phyloP scores from a whole-genome alignment of 257 asterid genomes.

The Solanum etuberosum region DNA sequence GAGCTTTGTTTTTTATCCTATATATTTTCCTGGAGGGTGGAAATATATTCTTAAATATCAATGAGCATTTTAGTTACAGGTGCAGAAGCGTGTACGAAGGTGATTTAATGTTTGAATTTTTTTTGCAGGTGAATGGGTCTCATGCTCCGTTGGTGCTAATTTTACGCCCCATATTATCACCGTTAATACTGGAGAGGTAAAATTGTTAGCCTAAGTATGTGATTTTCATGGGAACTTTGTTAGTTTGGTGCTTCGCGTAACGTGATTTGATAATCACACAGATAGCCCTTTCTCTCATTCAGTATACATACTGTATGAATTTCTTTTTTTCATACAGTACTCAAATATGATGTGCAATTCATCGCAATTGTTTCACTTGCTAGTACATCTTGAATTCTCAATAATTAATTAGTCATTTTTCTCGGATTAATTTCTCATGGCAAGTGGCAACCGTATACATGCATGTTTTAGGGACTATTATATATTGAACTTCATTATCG shows the following conservation, averaged over 20 bases:
- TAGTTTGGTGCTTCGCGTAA: background rate
- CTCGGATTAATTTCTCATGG: background rate
- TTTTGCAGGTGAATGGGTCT: constrained; percentile 72
- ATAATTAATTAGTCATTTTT: background rate
- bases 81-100: background rate
- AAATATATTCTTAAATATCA: background rate
- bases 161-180: constrained; percentile 76
- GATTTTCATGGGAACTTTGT: background rate
- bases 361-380: background rate
- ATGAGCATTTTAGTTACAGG: background rate
- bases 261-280: background rate
- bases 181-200: constrained; percentile 89
- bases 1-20: background rate
- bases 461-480: background rate
- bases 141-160: constrained; percentile 74
- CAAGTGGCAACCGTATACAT: background rate
- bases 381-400: background rate
- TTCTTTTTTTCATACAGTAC: background rate
- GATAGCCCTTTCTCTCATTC: background rate
- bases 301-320: background rate
- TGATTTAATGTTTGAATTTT: background rate
- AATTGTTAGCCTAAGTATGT: background rate
- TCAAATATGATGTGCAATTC: background rate
- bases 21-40: background rate
- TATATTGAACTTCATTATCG: background rate